These are phyloP conservation scores for Haematococcus lacustris DNA, from an alignment of 139 green algal genomes.

Conservation along the genomic window DNA sequence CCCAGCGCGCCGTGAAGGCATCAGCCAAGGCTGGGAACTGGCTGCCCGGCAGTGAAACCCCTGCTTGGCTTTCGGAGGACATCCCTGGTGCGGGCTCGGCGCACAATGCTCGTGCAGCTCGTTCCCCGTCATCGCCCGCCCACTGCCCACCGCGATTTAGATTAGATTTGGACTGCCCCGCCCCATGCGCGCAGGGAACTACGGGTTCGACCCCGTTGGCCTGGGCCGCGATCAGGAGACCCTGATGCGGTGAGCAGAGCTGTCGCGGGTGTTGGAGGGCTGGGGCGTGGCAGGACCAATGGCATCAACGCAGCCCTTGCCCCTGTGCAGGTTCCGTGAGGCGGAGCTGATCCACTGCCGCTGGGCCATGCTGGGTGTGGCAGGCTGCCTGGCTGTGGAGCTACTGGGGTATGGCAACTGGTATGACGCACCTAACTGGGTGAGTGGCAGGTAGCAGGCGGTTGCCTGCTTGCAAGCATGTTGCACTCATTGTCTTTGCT, in stretches of 20 bases:
- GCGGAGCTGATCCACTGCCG: conserved; percentile 61
- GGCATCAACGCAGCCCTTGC: no score
- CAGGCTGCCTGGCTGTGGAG: conserved; percentile 60
- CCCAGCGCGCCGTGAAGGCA: conserved; percentile 16
- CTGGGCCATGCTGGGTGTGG: conserved; percentile 67
- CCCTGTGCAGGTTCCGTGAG: conserved; percentile 42
- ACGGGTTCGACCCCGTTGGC: conserved; percentile 74
- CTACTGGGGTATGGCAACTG: conserved; percentile 65
- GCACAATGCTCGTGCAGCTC: no score
- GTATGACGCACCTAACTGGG: conserved; percentile 66
- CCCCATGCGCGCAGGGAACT: conserved; percentile 55
- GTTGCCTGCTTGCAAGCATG: no score
- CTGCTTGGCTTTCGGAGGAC: conserved; percentile 60
- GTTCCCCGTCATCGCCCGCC: no score
- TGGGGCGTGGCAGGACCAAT: no score
- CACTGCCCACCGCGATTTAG: no score
- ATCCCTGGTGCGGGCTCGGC: background rate
- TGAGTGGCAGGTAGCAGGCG: no score
- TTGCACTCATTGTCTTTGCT: no score
- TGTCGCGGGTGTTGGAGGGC: no score
- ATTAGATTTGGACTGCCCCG: no score
- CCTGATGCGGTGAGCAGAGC: no score
- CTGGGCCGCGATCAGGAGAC: conserved; percentile 47
- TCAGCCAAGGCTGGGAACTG: conserved; percentile 63
- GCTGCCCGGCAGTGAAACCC: conserved; percentile 58